These are phyloP conservation scores for Podospora bellae-mahoneyi DNA, from an alignment of 495 filamentous ascomycete species.

Conservation along the genomic window DNA sequence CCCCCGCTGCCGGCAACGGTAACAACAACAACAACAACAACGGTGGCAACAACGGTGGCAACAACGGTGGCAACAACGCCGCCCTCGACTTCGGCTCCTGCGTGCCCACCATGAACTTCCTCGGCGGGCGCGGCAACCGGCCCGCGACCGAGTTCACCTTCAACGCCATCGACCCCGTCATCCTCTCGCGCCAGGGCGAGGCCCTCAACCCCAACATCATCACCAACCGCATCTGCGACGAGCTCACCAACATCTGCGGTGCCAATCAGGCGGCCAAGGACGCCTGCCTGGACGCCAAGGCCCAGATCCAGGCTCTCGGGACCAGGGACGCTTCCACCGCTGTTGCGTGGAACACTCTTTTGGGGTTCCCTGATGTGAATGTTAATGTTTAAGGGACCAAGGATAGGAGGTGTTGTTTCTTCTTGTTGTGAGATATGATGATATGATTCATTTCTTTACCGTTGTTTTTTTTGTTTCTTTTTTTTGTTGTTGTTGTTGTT, in stretches of 20 bases:
- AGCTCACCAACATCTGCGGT: slow-evolving; percentile 55
- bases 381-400: slow-evolving; percentile 3
- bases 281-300: slow-evolving; percentile 44
- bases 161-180: slow-evolving; percentile 47
- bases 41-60: slow-evolving; percentile 13
- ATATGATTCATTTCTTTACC: neutral
- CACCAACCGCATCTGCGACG: slow-evolving; percentile 62
- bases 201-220: slow-evolving; percentile 62
- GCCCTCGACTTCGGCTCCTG: slow-evolving; percentile 51
- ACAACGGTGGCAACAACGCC: slow-evolving; percentile 27
- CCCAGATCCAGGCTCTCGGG: slow-evolving; percentile 37
- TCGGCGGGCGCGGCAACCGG: slow-evolving; percentile 46
- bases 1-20: slow-evolving; percentile 15
- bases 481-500: neutral
- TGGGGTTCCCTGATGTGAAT: slow-evolving; percentile 41
- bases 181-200: slow-evolving; percentile 49
- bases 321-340: slow-evolving; percentile 43
- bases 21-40: slow-evolving; percentile 17
- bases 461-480: slow-evolving; percentile 8
- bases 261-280: slow-evolving; percentile 53
- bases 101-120: slow-evolving; percentile 54
- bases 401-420: neutral
- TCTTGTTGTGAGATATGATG: neutral
- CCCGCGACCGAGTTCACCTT: slow-evolving; percentile 51
- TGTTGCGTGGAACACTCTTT: slow-evolving; percentile 40